Base-by-base conservation (phyloP, 305 asterid species). In the Rubia occidens region DNA sequence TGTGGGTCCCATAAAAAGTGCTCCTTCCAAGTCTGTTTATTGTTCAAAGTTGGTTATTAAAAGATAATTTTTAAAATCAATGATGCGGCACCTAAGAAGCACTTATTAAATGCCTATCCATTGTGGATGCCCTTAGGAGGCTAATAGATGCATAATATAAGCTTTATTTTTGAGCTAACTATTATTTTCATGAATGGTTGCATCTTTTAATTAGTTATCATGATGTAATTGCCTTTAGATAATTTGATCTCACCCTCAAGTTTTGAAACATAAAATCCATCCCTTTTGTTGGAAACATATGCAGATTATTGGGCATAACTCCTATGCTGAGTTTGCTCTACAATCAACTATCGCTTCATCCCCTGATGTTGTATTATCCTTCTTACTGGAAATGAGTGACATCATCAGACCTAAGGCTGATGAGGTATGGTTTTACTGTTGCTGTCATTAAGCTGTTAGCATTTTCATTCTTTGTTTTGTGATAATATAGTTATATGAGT, bases 271-370 rank as follows among this genome's bases (percentile, higher is more conserved):
- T 51, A 1, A 51, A 51, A 32, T 54, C 1, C 32, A 8, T 61
- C 21, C 56, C 51, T 71, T 66, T 56, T 61, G 66, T 71, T 40
- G 68, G 58, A 53, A 49, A 45, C 59, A 66, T 56, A 18, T 79
- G 82, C 92, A 94, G 99, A 84, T 91, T 68, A 80, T 86, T 90
- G 99, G 97, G 58, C 72, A 69, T 79, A 87, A 79, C 59, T 85
- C 89, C 68, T 94, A 89, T 82, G 84, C 96, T 70, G 95, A 86
- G 69, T 87, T 87, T 85, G 87, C 95, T 72, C 71, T 89, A 73
- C 87, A 87, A 73, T 87, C 85, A 54, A 86, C 86, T 80, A 85
- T 91, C 95, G 97, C 97, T 74, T 86, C 96, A 71, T 90, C 91
- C 66, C 96, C 99, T 65, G 93, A 87, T 81, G 95, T 90, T 73